Percentiles rank a stretch among this genome's conserved stretches.
Conservation (phyloP, 441 rosid species). For the Aquilaria agallochum region DNA sequence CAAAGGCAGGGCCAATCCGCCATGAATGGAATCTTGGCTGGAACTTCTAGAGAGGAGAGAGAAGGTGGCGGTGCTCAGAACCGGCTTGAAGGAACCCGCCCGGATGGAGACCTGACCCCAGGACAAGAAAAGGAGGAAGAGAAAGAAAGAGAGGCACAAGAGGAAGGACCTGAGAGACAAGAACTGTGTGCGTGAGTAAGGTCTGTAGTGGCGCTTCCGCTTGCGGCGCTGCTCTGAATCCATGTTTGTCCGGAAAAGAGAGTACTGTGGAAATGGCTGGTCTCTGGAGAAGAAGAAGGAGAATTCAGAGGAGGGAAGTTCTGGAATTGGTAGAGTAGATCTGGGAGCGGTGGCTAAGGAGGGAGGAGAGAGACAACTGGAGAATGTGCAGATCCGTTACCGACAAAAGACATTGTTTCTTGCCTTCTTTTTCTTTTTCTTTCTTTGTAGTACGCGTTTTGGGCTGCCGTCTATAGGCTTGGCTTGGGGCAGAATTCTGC, state of each 20-base stretch:
- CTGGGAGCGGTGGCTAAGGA: not conserved
- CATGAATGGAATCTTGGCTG: constrained; percentile 29
- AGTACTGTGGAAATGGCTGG: constrained; percentile 9
- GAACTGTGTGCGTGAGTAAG: constrained; percentile 27
- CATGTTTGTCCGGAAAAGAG: constrained; percentile 21
- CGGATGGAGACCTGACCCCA: constrained; percentile 47
- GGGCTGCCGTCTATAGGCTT: constrained; percentile 11
- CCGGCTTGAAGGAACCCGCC: constrained; percentile 55
- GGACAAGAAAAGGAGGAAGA: constrained; percentile 57
- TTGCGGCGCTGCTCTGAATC: constrained; percentile 75
- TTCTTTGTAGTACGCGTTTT: constrained; percentile 6
- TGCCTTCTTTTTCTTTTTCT: not conserved
- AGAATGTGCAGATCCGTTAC: constrained; percentile 17
- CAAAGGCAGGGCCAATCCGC: constrained; percentile 24
- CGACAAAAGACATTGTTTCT: not conserved
- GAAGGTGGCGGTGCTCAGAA: constrained; percentile 45
- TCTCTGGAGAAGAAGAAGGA: not conserved
- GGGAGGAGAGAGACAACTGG: not conserved
- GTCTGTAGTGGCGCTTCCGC: constrained; percentile 60
- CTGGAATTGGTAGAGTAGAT: not conserved
- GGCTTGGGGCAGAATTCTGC: not conserved
- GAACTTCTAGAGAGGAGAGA: constrained; percentile 51
- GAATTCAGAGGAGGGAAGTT: constrained; percentile 18
- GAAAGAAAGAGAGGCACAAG: constrained; percentile 54
- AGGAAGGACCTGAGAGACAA: constrained; percentile 51